These are phyloP conservation scores for Nemania bipapillata DNA, from an alignment of 2,329 filamentous ascomycete genomes.

Conservation along the genomic window DNA sequence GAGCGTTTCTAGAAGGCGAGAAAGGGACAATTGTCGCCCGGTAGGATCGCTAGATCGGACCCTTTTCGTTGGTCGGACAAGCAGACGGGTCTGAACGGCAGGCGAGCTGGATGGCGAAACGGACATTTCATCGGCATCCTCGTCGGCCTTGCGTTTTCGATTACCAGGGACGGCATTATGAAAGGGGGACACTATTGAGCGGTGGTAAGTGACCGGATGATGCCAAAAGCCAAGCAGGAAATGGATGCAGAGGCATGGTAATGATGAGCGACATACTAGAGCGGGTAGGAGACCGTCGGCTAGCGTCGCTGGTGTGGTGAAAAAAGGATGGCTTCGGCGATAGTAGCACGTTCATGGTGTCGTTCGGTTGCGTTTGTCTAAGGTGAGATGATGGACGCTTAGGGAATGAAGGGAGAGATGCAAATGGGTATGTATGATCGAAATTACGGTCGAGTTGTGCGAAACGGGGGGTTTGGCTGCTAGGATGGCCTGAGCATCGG, in stretches of 20 bases:
- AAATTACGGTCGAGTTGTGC: slow-evolving; percentile 38
- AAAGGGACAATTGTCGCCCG: slow-evolving; percentile 66
- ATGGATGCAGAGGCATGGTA: slow-evolving; percentile 2
- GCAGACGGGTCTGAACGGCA: slow-evolving; percentile 73
- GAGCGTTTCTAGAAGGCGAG: slow-evolving; percentile 91
- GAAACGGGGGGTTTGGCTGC: slow-evolving; percentile 27
- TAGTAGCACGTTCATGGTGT: slow-evolving; percentile 70
- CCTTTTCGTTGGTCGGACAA: slow-evolving; percentile 74
- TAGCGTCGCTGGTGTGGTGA: slow-evolving; percentile 67
- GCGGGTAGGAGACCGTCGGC: slow-evolving; percentile 65
- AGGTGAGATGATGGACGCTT: not conserved
- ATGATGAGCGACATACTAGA: slow-evolving; percentile 59
- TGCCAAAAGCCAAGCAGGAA: not conserved
- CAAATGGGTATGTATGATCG: slow-evolving; percentile 11
- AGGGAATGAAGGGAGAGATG: not conserved
- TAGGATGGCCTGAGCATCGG: slow-evolving; percentile 26
- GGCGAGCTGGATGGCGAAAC: slow-evolving; percentile 87
- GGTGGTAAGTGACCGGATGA: slow-evolving; percentile 22
- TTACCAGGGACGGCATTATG: slow-evolving; percentile 64
- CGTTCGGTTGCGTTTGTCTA: not conserved
- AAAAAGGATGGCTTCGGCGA: slow-evolving; percentile 69
- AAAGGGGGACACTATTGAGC: slow-evolving; percentile 59
- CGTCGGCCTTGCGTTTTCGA: slow-evolving; percentile 87
- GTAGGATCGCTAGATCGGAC: slow-evolving; percentile 71
- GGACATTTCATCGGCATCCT: slow-evolving; percentile 88